Evolutionary conservation across 2,329 filamentous ascomycete species (phyloP), one percentile per base, ranked within the genome.

Genomic region (Didymellaceae sp.): DNA sequence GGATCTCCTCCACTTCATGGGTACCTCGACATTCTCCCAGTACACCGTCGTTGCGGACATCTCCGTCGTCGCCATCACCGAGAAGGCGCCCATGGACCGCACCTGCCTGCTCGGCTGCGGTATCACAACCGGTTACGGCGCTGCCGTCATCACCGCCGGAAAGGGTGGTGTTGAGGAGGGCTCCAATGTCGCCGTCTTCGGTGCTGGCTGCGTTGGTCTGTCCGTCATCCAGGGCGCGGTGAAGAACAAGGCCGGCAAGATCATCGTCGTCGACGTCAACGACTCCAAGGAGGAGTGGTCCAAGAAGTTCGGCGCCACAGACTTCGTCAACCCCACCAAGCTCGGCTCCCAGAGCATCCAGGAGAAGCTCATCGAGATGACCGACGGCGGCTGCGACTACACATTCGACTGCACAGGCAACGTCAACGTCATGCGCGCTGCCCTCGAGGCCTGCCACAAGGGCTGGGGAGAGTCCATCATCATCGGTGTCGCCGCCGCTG

Each of bases 391-490:
- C 42, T 96, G 91, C 74, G 94, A 99, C 80, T 97, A 97, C 81
- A 99, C 94, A 40, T 99, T 99, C 73, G 94, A 99, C 80, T 97
- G 94, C 83, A 99, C 94, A 6, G 94, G 94, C 53, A 97, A 97
- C 70, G 92, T 97, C 44, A 85, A 86, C 63, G 94, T 99, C 47
- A 99, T 96, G 94, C 85, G 94, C 58, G 89, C 90, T 44, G 94
- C 94, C 31, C 86, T 99, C 54, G 93, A 99, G 80, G 92, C 94
- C 39, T 97, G 92, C 81, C 94, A 99, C 82, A 99, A 99, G 85
- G 94, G 94, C 39, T 99, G 94, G 94, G 94, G 94, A 68, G 86
- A 97, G 82, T 95, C 89, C 73, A 96, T 99, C 76, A 86, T 99
- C 75, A 99, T 99, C 68, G 94, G 94, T 75, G 94, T 99, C 59